phyloP scores from a whole-genome alignment of 768 basidiomycete genomes.

The Rhizopogon sp. region DNA sequence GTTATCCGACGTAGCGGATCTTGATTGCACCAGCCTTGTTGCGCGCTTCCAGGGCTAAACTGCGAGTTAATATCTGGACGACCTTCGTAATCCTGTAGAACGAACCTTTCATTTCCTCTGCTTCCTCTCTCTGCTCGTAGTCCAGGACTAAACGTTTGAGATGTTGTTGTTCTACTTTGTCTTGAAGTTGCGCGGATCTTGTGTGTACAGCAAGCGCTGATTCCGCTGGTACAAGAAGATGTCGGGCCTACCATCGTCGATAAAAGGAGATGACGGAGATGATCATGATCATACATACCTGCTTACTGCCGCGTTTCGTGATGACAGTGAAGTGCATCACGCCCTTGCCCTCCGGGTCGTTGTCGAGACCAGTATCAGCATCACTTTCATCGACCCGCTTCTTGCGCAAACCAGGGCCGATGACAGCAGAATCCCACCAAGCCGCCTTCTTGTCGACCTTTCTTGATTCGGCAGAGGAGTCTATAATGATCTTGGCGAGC shows the following conservation, averaged over 20 bases:
- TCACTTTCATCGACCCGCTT: constrained; percentile 59
- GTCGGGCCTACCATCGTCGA: constrained; percentile 53
- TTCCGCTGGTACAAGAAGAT: constrained; percentile 82
- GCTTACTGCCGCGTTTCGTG: constrained; percentile 90
- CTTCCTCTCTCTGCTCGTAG: constrained; percentile 87
- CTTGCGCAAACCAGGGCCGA: constrained; percentile 61
- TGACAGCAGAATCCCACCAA: constrained; percentile 85
- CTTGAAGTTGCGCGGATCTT: constrained; percentile 85
- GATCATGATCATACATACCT: constrained; percentile 42
- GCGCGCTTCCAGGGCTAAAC: constrained; percentile 62
- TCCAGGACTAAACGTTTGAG: constrained; percentile 91
- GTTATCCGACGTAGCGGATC: constrained; percentile 70
- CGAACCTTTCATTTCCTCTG: constrained; percentile 73
- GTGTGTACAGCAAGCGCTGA: constrained; percentile 90
- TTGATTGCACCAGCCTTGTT: constrained; percentile 66
- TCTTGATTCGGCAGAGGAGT: constrained; percentile 75
- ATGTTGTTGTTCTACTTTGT: constrained; percentile 95
- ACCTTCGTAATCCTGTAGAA: neutral
- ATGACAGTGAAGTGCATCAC: constrained; percentile 92
- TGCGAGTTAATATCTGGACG: neutral
- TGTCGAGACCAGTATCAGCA: constrained; percentile 40
- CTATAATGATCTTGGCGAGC: constrained; percentile 90
- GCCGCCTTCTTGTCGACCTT: constrained; percentile 89
- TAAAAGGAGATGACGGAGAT: constrained; percentile 9
- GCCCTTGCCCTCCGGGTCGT: constrained; percentile 20